phyloP scores from a whole-genome alignment of 495 filamentous ascomycete genomes.

The Astrothelium macrocarpum region DNA sequence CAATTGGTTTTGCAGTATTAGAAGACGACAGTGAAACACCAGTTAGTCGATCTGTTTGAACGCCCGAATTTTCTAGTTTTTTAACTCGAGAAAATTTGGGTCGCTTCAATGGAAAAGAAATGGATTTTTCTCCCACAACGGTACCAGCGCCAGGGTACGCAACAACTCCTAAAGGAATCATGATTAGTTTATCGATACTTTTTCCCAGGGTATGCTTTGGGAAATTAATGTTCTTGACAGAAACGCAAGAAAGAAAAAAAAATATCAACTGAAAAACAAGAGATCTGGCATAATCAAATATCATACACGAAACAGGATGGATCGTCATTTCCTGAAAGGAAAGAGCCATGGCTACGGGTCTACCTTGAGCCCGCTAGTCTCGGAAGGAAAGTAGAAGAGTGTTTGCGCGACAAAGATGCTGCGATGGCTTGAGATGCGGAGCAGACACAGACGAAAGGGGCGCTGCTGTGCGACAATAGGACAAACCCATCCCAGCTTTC shows the following conservation, averaged over 20 bases:
- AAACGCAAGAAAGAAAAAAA: not conserved
- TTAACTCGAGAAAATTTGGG: not conserved
- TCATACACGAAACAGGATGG: not conserved
- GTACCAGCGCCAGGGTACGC: slow-evolving; percentile 6
- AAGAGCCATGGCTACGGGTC: not conserved
- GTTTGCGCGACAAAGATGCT: not conserved
- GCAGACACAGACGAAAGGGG: slow-evolving; percentile 1
- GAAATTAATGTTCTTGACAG: not conserved
- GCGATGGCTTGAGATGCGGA: not conserved
- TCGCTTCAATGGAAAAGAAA: slow-evolving; percentile 3
- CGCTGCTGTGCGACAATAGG: slow-evolving; percentile 1
- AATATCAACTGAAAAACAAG: not conserved
- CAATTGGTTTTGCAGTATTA: not conserved
- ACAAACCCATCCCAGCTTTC: not conserved
- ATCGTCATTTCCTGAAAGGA: not conserved
- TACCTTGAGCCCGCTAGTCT: not conserved
- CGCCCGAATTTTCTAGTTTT: not conserved
- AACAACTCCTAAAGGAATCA: slow-evolving; percentile 10
- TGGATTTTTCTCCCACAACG: not conserved
- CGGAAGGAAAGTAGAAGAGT: not conserved
- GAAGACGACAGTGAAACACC: not conserved
- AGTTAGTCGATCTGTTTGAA: not conserved
- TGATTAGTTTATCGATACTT: slow-evolving; percentile 1
- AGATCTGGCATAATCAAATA: not conserved
- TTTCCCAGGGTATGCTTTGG: no score